phyloP scores from a whole-genome alignment of 352 stramenopile genomes.

The Globisporangium nagaii region DNA sequence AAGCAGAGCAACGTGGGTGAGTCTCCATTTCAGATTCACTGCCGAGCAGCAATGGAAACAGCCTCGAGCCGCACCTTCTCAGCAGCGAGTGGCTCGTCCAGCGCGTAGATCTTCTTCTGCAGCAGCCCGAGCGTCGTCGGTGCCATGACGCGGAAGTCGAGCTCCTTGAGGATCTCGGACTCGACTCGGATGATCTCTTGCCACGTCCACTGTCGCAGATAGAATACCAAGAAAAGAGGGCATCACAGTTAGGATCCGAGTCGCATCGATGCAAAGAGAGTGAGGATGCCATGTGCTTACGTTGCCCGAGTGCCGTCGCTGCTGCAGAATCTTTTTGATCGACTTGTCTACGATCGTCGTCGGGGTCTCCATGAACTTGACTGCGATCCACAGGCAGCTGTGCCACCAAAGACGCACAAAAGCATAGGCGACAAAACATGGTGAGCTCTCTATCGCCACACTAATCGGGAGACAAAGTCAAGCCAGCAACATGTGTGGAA shows the following conservation, averaged over 20 bases:
- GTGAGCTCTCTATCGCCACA: not conserved
- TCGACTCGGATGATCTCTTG: slow-evolving; percentile 51
- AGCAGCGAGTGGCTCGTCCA: slow-evolving; percentile 1
- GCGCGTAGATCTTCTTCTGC: slow-evolving; percentile 34
- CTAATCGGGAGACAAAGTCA: not conserved
- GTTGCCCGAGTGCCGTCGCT: slow-evolving; percentile 51
- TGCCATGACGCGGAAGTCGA: slow-evolving; percentile 54
- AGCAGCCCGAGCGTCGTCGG: slow-evolving; percentile 38
- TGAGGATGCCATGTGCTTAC: slow-evolving; percentile 19
- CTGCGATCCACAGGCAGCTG: slow-evolving; percentile 64
- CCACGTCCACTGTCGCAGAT: slow-evolving; percentile 50
- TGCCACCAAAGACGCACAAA: not conserved
- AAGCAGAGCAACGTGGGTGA: not conserved
- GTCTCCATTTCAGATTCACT: not conserved
- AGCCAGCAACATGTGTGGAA: not conserved
- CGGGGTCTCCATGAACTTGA: slow-evolving; percentile 67
- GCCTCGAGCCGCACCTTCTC: slow-evolving; percentile 6
- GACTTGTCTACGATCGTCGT: slow-evolving; percentile 45
- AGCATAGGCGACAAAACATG: not conserved
- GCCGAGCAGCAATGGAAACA: too few relatives aligned
- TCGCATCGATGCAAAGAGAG: not conserved
- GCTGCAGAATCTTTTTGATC: slow-evolving; percentile 62
- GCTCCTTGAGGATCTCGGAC: slow-evolving; percentile 28
- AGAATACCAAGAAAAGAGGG: not conserved
- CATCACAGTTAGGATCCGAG: not conserved